Percentiles rank a stretch among this genome's conserved stretches.
Evolutionary conservation across 352 stramenopile species (phyloP).

Genomic region (Globisporangium acanthophoron): DNA sequence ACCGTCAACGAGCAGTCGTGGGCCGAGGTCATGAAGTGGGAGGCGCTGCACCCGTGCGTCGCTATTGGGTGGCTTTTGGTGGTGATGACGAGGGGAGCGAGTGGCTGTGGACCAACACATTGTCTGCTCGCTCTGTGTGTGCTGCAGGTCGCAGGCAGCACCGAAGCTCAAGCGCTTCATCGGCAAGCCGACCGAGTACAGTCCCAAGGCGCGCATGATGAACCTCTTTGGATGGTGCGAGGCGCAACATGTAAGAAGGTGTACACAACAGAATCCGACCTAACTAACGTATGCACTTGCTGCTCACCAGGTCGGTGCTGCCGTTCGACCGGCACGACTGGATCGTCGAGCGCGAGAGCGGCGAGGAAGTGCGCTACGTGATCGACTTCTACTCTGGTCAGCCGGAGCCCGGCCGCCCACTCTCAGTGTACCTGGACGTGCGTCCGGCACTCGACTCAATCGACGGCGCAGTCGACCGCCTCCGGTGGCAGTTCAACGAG

Average conservation of each 20-base stretch:
- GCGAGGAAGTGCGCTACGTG: slow-evolving; percentile 94
- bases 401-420: slow-evolving; percentile 52
- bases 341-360: slow-evolving; percentile 88
- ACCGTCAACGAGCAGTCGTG: slow-evolving; percentile 96
- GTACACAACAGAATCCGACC: too few relatives aligned
- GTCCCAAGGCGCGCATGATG: slow-evolving; percentile 91
- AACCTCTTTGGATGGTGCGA: slow-evolving; percentile 72
- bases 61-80: slow-evolving; percentile 4
- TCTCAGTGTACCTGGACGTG: slow-evolving; percentile 96
- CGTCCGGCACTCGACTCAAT: slow-evolving; percentile 93
- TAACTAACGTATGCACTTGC: too few relatives aligned
- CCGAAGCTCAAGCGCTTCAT: slow-evolving; percentile 94
- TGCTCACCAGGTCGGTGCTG: slow-evolving; percentile 61
- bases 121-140: not conserved
- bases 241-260: slow-evolving; percentile 7
- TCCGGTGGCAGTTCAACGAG: slow-evolving; percentile 78
- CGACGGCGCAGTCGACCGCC: slow-evolving; percentile 62
- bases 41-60: slow-evolving; percentile 61
- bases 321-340: slow-evolving; percentile 99
- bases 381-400: slow-evolving; percentile 99
- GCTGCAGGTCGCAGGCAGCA: slow-evolving; percentile 26
- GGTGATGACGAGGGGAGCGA: not conserved
- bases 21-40: slow-evolving; percentile 91
- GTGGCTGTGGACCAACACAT: not conserved
- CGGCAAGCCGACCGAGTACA: slow-evolving; percentile 92